A percentile compares a stretch with the other conserved stretches of the same genome.
Conservation (phyloP, 139 green algal genomes). For the Chlamydomonas sp. region DNA sequence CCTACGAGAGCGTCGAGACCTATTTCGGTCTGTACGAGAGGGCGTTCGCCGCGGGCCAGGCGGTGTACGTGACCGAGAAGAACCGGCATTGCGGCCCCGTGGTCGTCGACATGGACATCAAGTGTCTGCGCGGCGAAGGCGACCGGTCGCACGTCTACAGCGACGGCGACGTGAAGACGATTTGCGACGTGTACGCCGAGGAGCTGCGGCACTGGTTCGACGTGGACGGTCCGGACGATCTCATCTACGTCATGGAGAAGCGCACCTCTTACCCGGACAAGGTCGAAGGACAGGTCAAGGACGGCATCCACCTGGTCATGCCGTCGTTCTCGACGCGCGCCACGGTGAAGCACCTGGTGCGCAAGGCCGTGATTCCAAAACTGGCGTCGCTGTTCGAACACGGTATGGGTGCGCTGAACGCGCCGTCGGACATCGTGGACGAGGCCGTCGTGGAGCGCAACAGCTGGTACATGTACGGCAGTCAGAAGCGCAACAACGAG, state of each 20-base stretch:
- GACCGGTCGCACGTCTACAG: not conserved
- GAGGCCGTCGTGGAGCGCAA: slow-evolving; percentile 13
- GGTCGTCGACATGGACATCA: slow-evolving; percentile 8
- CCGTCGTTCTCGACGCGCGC: slow-evolving; percentile 6
- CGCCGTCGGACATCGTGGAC: not conserved
- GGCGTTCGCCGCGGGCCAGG: not conserved
- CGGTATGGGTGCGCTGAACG: not conserved
- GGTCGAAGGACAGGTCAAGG: slow-evolving; percentile 6
- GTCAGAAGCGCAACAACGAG: slow-evolving; percentile 12
- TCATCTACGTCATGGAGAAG: slow-evolving; percentile 11
- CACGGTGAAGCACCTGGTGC: not conserved
- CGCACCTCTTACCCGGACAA: not conserved
- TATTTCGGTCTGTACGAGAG: not conserved
- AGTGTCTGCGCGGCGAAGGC: not conserved
- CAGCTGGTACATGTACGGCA: slow-evolving; percentile 16
- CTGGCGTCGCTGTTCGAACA: not conserved
- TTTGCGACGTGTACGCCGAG: not conserved
- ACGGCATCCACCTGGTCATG: slow-evolving; percentile 13
- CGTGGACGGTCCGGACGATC: not conserved
- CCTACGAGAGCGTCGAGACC: not conserved
- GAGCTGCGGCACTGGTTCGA: not conserved
- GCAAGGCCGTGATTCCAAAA: not conserved
- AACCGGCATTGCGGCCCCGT: not conserved
- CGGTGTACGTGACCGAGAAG: not conserved
- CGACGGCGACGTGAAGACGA: not conserved